phyloP scores from a whole-genome alignment of 78 protist genomes.

The Anaeramoeba flamelloides region DNA sequence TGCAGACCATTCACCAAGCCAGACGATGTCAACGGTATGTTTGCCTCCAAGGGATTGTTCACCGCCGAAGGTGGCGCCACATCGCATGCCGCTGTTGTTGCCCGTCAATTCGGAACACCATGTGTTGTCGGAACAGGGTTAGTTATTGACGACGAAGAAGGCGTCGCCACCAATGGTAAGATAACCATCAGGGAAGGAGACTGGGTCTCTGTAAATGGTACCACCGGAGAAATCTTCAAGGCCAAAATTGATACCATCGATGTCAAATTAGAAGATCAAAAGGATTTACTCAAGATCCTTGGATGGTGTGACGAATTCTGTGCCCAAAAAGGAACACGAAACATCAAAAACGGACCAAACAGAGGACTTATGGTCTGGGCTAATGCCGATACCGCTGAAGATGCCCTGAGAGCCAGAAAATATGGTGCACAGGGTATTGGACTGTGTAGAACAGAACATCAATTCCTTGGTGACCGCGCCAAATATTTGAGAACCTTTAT shows the following conservation, averaged over 20 bases:
- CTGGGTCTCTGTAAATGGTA: constrained; percentile 47
- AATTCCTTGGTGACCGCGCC: constrained; percentile 45
- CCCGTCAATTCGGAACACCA: constrained; percentile 59
- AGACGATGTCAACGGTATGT: constrained; percentile 61
- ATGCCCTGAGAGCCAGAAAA: constrained; percentile 18
- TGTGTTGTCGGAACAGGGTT: constrained; percentile 61
- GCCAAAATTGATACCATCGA: constrained; percentile 19
- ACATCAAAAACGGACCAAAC: constrained; percentile 36
- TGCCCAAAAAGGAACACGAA: constrained; percentile 68
- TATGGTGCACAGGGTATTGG: constrained; percentile 43
- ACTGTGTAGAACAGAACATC: constrained; percentile 63
- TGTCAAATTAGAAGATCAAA: no score
- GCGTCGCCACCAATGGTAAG: constrained; percentile 12
- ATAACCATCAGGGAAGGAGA: constrained; percentile 30
- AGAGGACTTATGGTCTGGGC: no score
- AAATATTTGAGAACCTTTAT: constrained; percentile 43
- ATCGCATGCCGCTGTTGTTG: constrained; percentile 69
- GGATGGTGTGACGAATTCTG: no score
- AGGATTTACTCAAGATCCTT: no score
- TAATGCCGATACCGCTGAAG: constrained; percentile 16
- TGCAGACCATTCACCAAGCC: constrained; percentile 59
- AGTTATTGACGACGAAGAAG: constrained; percentile 25
- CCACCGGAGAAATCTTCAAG: constrained; percentile 39
- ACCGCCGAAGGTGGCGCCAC: constrained; percentile 62
- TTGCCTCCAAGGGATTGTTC: constrained; percentile 35